A percentile compares a stretch with the other conserved stretches of the same genome.
Conservation (phyloP, 2,329 filamentous ascomycete species). For the Neoascochyta sp. region DNA sequence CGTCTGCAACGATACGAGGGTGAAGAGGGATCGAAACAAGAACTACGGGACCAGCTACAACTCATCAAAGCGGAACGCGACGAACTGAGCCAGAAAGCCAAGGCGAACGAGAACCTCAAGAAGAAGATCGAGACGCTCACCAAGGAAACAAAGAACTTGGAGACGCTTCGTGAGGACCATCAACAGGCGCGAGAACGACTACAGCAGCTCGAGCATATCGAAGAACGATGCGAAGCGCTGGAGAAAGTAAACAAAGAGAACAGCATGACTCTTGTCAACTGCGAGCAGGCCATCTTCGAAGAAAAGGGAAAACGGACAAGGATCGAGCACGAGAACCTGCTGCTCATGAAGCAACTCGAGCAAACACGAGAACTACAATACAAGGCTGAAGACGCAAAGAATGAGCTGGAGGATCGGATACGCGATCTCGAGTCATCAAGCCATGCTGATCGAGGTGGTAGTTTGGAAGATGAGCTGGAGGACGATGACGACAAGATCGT, state of each 20-base stretch:
- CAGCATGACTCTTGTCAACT: slow-evolving; percentile 48
- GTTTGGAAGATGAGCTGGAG: slow-evolving; percentile 41
- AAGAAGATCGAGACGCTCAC: slow-evolving; percentile 52
- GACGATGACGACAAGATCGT: slow-evolving; percentile 28
- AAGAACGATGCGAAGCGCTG: slow-evolving; percentile 44
- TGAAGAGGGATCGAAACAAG: slow-evolving; percentile 45
- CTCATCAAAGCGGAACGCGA: slow-evolving; percentile 48
- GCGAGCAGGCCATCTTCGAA: slow-evolving; percentile 52
- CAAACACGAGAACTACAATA: slow-evolving; percentile 47
- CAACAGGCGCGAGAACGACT: slow-evolving; percentile 44
- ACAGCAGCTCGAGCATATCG: slow-evolving; percentile 44
- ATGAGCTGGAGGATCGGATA: slow-evolving; percentile 46
- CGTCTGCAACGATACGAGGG: slow-evolving; percentile 44
- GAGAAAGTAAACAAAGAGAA: slow-evolving; percentile 53
- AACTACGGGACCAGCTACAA: slow-evolving; percentile 51
- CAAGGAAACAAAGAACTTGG: slow-evolving; percentile 45
- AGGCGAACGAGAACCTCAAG: slow-evolving; percentile 52
- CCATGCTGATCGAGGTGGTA: slow-evolving; percentile 26
- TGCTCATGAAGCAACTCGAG: slow-evolving; percentile 47
- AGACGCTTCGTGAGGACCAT: slow-evolving; percentile 45
- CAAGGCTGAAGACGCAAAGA: slow-evolving; percentile 47
- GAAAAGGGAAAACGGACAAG: slow-evolving; percentile 47
- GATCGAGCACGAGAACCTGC: slow-evolving; percentile 47
- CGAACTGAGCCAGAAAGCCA: slow-evolving; percentile 47
- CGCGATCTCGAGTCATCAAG: slow-evolving; percentile 41